Percentiles rank a stretch among this genome's conserved stretches.
These are phyloP conservation scores for Petunia hybrid DNA, from an alignment of 305 asterid genomes.

Conservation along the genomic window DNA sequence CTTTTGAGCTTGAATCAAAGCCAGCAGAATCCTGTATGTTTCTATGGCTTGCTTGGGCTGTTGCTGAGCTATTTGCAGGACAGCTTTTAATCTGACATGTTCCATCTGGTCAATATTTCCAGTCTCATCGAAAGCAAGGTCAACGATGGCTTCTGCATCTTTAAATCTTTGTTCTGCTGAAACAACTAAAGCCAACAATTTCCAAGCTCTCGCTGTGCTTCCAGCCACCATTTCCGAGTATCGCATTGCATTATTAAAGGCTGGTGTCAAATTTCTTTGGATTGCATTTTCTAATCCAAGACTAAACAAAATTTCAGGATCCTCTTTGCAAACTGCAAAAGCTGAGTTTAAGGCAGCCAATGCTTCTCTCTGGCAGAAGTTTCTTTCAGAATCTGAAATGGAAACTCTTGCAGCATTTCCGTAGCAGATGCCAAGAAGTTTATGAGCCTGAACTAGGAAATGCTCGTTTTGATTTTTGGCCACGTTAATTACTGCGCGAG, in stretches of 20 bases:
- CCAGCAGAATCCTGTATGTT: constrained; percentile 71
- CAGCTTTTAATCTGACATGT: constrained; percentile 78
- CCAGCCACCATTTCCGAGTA: constrained; percentile 63
- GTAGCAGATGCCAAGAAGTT: constrained; percentile 80
- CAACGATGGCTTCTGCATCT: constrained; percentile 81
- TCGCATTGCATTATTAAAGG: constrained; percentile 63
- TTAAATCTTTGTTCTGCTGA: constrained; percentile 75
- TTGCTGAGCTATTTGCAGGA: constrained; percentile 69
- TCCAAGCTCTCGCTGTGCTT: constrained; percentile 71
- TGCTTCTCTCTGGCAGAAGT: constrained; percentile 57
- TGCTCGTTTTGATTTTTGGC: constrained; percentile 53
- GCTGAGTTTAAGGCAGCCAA: constrained; percentile 53
- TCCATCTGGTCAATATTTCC: constrained; percentile 65
- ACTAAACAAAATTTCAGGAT: constrained; percentile 62
- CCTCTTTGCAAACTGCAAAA: constrained; percentile 44
- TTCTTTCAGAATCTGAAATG: constrained; percentile 68
- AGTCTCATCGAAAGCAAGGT: constrained; percentile 81
- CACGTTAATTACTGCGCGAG: constrained; percentile 51
- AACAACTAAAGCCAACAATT: constrained; percentile 71
- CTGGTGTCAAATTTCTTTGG: constrained; percentile 70
- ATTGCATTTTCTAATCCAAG: constrained; percentile 74
- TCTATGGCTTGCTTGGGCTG: constrained; percentile 88
- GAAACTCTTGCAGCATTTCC: constrained; percentile 76
- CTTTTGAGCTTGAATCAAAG: constrained; percentile 64
- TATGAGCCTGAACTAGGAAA: constrained; percentile 58